Percentiles rank a stretch among this genome's conserved stretches.
Conservation (phyloP, 495 filamentous ascomycete species). For the Aspergillus wentii region DNA sequence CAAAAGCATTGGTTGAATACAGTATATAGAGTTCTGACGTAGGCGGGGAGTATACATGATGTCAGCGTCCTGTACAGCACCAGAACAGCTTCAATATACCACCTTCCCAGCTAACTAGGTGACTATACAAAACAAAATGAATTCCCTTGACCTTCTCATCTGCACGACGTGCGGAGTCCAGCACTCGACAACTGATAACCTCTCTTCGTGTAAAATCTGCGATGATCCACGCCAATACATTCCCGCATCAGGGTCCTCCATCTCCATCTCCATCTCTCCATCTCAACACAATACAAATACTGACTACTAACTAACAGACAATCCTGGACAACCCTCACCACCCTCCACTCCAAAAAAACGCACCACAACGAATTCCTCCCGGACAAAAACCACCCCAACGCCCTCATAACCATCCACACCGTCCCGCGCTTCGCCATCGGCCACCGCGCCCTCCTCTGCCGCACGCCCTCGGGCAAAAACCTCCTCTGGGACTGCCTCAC, state of each 20-base stretch:
- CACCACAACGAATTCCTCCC: conserved; percentile 22
- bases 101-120: too few species aligned
- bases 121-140: too few species aligned
- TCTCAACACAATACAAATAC: not conserved
- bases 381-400: conserved; percentile 3
- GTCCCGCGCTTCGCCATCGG: conserved; percentile 56
- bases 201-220: conserved; percentile 64
- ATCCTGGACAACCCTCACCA: conserved; percentile 20
- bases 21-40: too few species aligned
- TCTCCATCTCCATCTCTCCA: not conserved
- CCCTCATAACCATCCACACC: conserved; percentile 17
- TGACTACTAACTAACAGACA: conserved; percentile 29
- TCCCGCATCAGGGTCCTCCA: conserved; percentile 47
- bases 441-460: conserved; percentile 62
- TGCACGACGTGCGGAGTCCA: conserved; percentile 70
- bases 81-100: too few species aligned
- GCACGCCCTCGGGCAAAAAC: conserved; percentile 54
- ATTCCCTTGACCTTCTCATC: conserved; percentile 46
- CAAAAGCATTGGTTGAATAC: too few species aligned
- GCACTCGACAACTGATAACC: conserved; percentile 44
- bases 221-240: conserved; percentile 72
- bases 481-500: conserved; percentile 75
- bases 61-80: too few species aligned
- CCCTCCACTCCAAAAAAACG: conserved; percentile 8
- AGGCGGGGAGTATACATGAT: too few species aligned